Evolutionary conservation across 2,329 filamentous ascomycete genomes (phyloP).

Genomic region (Claviceps capensis): DNA sequence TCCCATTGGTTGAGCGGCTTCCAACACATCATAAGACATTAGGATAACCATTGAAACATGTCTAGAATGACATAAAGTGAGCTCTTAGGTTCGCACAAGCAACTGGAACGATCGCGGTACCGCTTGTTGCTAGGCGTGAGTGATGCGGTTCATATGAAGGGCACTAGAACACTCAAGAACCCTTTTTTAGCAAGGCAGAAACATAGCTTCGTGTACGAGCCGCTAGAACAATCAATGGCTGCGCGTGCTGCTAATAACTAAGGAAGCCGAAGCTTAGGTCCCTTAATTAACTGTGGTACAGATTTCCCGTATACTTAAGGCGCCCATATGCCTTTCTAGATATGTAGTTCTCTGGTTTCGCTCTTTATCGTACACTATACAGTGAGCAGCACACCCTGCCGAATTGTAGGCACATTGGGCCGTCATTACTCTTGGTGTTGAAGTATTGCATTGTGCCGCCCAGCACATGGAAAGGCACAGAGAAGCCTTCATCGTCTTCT

Average conservation of each 20-base stretch:
- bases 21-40: not conserved
- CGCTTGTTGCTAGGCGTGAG: too few relatives aligned
- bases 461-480: too few relatives aligned
- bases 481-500: not conserved
- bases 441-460: not conserved
- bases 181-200: too few relatives aligned
- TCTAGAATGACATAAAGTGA: too few relatives aligned
- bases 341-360: not conserved
- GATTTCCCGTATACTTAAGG: not conserved
- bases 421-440: not conserved
- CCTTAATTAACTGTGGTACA: not conserved
- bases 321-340: not conserved
- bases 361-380: constrained; percentile 8
- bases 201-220: not conserved
- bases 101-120: too few relatives aligned
- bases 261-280: too few relatives aligned
- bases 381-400: not conserved
- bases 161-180: too few relatives aligned
- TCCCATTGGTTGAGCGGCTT: not conserved
- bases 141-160: too few relatives aligned
- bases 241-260: not conserved
- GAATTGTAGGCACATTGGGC: not conserved
- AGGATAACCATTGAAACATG: not conserved
- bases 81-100: too few relatives aligned
- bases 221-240: not conserved